Base-by-base conservation (phyloP, 2,329 filamentous ascomycete genomes). In the Emergomyces pasteurianus region DNA sequence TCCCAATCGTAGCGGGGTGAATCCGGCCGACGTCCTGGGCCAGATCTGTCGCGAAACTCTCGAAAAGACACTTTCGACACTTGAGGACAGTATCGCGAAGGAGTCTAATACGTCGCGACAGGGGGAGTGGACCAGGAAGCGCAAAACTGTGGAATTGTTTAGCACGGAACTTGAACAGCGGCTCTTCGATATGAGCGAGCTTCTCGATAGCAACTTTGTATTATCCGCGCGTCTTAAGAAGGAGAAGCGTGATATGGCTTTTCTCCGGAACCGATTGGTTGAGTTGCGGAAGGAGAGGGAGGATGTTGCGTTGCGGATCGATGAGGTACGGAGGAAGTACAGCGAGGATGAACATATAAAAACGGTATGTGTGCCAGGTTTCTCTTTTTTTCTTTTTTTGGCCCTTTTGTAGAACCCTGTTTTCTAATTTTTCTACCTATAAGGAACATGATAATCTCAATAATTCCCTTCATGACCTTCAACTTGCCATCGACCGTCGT, bases 31-130 rank as follows among this genome's bases (percentile, higher is more conserved):
- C 60, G 80, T 81, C 1, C 74, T 82, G 26, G 68, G 76, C 64
- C 74, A 82, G 70, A 70, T 79, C 58, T 78, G 80, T 59, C 75
- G 77, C 61, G 79, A 82, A 62, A 78, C 76, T 1, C 72, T 81
- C 21, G 75, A 79, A 57, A 73, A 77, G 62, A 77, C 75, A 3
- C 67, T 80, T 12, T 69, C 70, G 5, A 74, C 73, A 8, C 73
- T 81, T 46, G 70, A 74, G 18, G 72, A 74, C 43, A 72, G 69
- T 12, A 75, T 76, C 28, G 68, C 71, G 12, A 75, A 76, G 55
- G 74, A 77, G 23, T 65, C 68, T 6, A 76, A 75, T 54, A 65
- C 72, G 26, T 70, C 74, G 26, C 71, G 74, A 55, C 72, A 73
- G 16, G 68, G 71, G 1, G 74, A 77, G 61, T 71, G 76, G 61